Conservation (phyloP, 1,284 basidiomycete genomes). For the Ceratobasidium papillatum region DNA sequence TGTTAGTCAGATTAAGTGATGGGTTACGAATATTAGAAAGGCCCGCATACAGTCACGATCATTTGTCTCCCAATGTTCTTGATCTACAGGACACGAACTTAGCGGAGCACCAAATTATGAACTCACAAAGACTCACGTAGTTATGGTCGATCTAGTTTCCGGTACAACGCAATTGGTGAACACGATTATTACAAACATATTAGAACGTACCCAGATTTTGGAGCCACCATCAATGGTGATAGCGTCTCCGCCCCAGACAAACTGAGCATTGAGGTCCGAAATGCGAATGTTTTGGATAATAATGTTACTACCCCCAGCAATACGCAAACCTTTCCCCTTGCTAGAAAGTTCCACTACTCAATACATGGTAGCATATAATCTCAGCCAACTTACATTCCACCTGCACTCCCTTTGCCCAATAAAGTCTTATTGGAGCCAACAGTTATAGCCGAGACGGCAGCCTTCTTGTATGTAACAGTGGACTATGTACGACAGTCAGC, state of each 20-base stretch:
- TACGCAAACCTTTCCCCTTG: conserved; percentile 49
- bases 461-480: conserved; percentile 42
- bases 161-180: neutral
- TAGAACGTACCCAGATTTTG: conserved; percentile 47
- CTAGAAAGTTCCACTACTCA: conserved; percentile 44
- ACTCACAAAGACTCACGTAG: conserved; percentile 30
- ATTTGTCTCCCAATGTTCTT: conserved; percentile 50
- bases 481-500: neutral
- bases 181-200: neutral
- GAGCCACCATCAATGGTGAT: conserved; percentile 45
- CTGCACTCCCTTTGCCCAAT: conserved; percentile 48
- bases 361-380: neutral
- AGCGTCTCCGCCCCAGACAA: conserved; percentile 50
- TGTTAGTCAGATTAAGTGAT: neutral
- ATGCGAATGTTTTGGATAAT: conserved; percentile 53
- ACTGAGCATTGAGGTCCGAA: conserved; percentile 47
- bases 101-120: neutral
- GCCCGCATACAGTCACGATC: conserved; percentile 47
- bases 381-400: conserved; percentile 41
- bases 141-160: conserved; percentile 46
- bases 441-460: conserved; percentile 39
- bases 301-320: conserved; percentile 51
- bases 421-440: conserved; percentile 51
- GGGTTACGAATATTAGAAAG: neutral
- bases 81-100: conserved; percentile 37